Base-by-base conservation (phyloP, 2,329 filamentous ascomycete genomes). In the Microdochium paspali region DNA sequence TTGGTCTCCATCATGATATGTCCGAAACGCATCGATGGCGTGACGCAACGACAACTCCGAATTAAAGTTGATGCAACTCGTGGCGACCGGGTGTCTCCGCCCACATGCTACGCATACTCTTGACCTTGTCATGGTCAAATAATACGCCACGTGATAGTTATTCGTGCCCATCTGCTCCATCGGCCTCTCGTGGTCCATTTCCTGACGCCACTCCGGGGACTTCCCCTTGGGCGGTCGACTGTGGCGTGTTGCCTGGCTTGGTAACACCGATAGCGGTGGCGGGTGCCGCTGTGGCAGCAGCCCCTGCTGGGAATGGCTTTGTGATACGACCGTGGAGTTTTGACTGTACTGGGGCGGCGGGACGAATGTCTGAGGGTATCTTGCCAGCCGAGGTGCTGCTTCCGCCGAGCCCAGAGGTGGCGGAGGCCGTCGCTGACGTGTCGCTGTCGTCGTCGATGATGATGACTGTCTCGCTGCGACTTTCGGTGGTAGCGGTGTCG, bases 41-140 rank as follows among this genome's bases (percentile, higher is more conserved):
- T 64, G 15, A 18, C 62, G 54, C 39, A 65, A 26, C 3, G 56
- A 58, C 9, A 57, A 46, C 32, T 61, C 57, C 1, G 56, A 59
- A 42, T 53, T 53, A 1, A 58, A 44, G 45, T 62, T 44, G 24
- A 61, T 31, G 44, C 61, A 63, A 10, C 46, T 50, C 6, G 32
- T 26, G 7, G 31, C 30, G 7, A 40, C 24, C 25, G 48, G 13
- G 31, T 61, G 57, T 12, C 24, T 42, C 21, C 18, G 24, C 15
- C 20, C 20, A 26, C 58, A 61, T 18, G 58, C 20, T 18, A 53
- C 25, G 48, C 60, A 60, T 42, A 48, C 46, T 15, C 28, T 47
- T 4, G 39, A 51, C 18, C 52, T 49, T 18, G 44, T 52, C 13
- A 49, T 52, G 24, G 46, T 47, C 35, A 50, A 50, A n/a, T 40